Evolutionary conservation across 441 rosid genomes (phyloP), one percentile per base, ranked within the genome.

Genomic region (Erodium moschatum): DNA sequence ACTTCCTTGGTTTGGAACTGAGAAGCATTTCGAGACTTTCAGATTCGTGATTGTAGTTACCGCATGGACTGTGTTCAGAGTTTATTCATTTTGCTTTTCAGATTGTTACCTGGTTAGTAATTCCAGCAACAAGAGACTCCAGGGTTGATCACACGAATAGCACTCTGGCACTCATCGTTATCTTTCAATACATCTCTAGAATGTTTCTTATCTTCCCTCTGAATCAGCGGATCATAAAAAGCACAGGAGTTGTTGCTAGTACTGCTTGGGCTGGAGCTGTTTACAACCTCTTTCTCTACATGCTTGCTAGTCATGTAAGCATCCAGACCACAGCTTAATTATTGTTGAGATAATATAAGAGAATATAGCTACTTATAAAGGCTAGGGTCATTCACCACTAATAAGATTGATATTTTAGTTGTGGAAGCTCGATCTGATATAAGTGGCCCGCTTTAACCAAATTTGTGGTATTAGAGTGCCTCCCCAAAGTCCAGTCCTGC

Each of bases 201-300:
- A 79, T 93, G 70, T 90, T 90, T 77, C 84, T 93, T 66, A 90
- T 93, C 8, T 90, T 86, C 42, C 97, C 97, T 3, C 77, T 93
- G 70, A 90, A 96, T 74, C 85, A 96, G 73, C 86, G 85, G 74
- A 89, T 93, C 46, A 82, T 86, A 65, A 92, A 86, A 85, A 89
- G 94, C 16, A 85, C 90, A 65, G 98, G 98, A 65, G 87, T 89
- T 27, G 95, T 90, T 64, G 86, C 94, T 18, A 85, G 85, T 78
- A 90, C 98, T 75, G 96, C 98, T 18, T 92, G 98, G 98, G 96
- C 98, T 67, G 96, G 97, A 68, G 98, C 98, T 81, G 97, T 88
- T 31, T 90, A 92, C 70, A 92, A 92, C 70, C 89, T 90, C 77
- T 77, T 92, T 68, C 75, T 92, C 6, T 90, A 81, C 86, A 87